Evolutionary conservation across 225 moss, liverwort and hornwort species (phyloP).

Genomic region (Pleurozium schreberi): DNA sequence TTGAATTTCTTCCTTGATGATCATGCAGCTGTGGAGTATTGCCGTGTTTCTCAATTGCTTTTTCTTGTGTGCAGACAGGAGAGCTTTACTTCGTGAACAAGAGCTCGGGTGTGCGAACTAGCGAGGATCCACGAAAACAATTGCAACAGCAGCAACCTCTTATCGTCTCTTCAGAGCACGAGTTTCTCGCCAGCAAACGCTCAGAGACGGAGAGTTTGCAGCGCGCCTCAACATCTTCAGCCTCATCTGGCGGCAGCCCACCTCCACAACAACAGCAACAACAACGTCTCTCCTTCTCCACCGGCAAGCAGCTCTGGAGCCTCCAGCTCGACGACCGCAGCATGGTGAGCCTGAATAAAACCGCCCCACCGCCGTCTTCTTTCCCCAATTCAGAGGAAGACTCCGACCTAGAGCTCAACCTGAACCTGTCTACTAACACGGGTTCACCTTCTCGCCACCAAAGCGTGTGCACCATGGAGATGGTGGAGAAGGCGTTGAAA

Average conservation of each 20-base stretch:
- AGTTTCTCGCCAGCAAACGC: constrained; percentile 56
- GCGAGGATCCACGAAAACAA: constrained; percentile 33
- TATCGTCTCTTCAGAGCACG: background rate
- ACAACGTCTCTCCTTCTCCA: constrained; percentile 23
- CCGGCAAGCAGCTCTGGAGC: constrained; percentile 37
- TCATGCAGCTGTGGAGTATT: background rate
- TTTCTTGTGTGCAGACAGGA: constrained; percentile 12
- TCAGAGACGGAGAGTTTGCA: constrained; percentile 35
- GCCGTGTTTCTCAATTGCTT: background rate
- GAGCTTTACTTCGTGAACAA: constrained; percentile 56
- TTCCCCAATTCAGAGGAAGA: constrained; percentile 7
- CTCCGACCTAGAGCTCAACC: constrained; percentile 27
- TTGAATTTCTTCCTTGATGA: background rate
- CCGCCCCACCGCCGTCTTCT: background rate
- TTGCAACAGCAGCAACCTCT: background rate
- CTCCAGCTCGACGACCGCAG: constrained; percentile 25
- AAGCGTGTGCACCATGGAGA: constrained; percentile 48
- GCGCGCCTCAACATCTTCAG: constrained; percentile 6
- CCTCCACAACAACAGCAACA: background rate
- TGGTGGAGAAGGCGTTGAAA: constrained; percentile 41
- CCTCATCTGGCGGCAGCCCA: background rate
- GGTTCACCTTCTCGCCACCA: constrained; percentile 13
- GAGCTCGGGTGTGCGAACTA: constrained; percentile 17
- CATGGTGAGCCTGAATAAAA: background rate
- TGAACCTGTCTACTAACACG: constrained; percentile 7